Percentiles rank a stretch among this genome's conserved stretches.
These are phyloP conservation scores for Hylodesmum podocarpum DNA, from an alignment of 306 rosid species.

Conservation along the genomic window DNA sequence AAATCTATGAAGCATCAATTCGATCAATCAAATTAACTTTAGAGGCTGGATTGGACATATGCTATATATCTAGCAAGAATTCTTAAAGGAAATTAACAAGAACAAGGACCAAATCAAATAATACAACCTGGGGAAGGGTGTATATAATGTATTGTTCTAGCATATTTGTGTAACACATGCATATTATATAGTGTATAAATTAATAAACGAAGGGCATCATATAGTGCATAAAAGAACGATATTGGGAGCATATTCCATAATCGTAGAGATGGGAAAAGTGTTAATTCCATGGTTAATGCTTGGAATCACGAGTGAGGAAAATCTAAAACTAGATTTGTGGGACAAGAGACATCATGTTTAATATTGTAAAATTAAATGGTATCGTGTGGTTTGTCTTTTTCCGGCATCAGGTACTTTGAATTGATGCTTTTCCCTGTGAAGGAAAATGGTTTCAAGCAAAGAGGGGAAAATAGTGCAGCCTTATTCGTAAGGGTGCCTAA, in stretches of 20 bases:
- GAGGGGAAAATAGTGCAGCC: conserved; percentile 41
- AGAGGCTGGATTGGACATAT: conserved; percentile 24
- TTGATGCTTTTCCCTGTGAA: conserved; percentile 37
- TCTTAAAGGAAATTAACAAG: neutral
- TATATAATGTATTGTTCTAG: neutral
- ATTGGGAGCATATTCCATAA: neutral
- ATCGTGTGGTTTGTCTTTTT: conserved; percentile 30
- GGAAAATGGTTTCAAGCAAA: conserved; percentile 38
- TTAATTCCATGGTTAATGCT: neutral
- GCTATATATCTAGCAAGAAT: conserved; percentile 19
- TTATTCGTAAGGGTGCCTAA: conserved; percentile 50
- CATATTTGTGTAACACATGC: neutral
- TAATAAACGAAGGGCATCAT: neutral
- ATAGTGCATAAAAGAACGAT: neutral
- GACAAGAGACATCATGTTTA: neutral
- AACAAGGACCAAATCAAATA: neutral
- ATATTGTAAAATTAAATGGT: conserved; percentile 11
- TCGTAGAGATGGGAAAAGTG: conserved; percentile 2
- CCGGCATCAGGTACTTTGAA: conserved; percentile 32
- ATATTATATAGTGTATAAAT: neutral
- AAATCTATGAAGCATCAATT: conserved; percentile 14
- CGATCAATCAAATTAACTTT: conserved; percentile 15
- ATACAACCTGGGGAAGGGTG: neutral
- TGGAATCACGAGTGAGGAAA: neutral
- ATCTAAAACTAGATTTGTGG: conserved; percentile 27